These are phyloP conservation scores for Plasmodium gallinaceum DNA, from an alignment of 169 alveolate genomes.

Conservation along the genomic window DNA sequence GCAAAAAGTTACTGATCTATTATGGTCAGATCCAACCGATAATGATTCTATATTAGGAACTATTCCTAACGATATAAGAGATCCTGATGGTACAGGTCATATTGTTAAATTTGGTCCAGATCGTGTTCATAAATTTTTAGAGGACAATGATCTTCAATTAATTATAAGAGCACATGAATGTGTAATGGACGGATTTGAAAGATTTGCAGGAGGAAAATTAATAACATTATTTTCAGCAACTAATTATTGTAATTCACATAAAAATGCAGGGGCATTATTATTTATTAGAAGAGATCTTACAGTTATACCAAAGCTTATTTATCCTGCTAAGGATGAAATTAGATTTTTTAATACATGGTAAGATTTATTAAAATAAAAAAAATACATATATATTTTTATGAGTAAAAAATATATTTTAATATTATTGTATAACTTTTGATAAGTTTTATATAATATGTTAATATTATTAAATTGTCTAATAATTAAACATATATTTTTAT, in stretches of 20 bases:
- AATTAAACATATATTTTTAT: neutral
- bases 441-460: neutral
- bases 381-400: neutral
- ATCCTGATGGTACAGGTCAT: conserved; percentile 99
- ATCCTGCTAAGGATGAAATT: conserved; percentile 93
- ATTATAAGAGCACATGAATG: conserved; percentile 99
- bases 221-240: conserved; percentile 99
- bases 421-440: neutral
- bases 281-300: conserved; percentile 96
- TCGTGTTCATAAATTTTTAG: conserved; percentile 92
- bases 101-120: conserved; percentile 98
- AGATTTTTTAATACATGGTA: conserved; percentile 78
- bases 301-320: conserved; percentile 98
- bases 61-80: conserved; percentile 97
- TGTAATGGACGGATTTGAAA: conserved; percentile 99
- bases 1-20: conserved; percentile 88
- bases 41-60: conserved; percentile 97
- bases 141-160: conserved; percentile 87
- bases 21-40: conserved; percentile 99
- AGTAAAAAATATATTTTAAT: neutral
- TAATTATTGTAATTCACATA: conserved; percentile 99
- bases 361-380: neutral
- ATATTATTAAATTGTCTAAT: no score
- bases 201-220: conserved; percentile 99
- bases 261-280: conserved; percentile 99